Evolutionary conservation across 768 basidiomycete genomes (phyloP).

Genomic region (Podaxis sp.): DNA sequence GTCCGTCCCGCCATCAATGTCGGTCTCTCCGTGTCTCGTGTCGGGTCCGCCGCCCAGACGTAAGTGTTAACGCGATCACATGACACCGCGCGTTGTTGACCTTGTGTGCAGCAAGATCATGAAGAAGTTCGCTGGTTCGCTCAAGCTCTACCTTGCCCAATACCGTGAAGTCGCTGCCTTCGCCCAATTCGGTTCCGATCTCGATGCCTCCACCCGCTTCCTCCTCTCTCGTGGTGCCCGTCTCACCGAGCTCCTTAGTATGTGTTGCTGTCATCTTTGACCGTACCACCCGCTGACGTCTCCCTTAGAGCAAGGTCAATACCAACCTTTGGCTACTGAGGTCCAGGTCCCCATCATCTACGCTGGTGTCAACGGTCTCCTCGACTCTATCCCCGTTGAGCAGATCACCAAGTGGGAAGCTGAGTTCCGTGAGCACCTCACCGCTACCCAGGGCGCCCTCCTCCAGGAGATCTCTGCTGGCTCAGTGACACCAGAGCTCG

Average conservation of each 20-base stretch:
- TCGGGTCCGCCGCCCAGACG: slow-evolving; percentile 99
- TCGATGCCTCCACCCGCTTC: slow-evolving; percentile 99
- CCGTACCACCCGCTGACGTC: slow-evolving; percentile 18
- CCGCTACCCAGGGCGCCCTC: slow-evolving; percentile 68
- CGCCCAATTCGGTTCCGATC: slow-evolving; percentile 99
- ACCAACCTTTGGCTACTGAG: slow-evolving; percentile 92
- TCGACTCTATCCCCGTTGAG: slow-evolving; percentile 94
- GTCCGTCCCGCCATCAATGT: slow-evolving; percentile 99
- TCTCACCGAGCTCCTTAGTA: slow-evolving; percentile 93
- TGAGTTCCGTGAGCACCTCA: slow-evolving; percentile 88
- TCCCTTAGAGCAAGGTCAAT: slow-evolving; percentile 91
- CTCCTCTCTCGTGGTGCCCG: slow-evolving; percentile 96
- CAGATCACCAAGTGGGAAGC: slow-evolving; percentile 92
- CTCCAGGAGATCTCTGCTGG: slow-evolving; percentile 86
- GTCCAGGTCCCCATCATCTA: slow-evolving; percentile 98
- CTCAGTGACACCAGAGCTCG: slow-evolving; percentile 84
- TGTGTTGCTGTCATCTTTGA: slow-evolving; percentile 25
- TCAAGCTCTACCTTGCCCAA: slow-evolving; percentile 99
- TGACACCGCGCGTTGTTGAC: slow-evolving; percentile 2
- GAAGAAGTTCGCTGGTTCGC: slow-evolving; percentile 99
- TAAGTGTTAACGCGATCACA: slow-evolving; percentile 39
- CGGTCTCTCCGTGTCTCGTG: slow-evolving; percentile 99
- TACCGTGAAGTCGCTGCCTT: slow-evolving; percentile 99
- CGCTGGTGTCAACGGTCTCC: slow-evolving; percentile 99
- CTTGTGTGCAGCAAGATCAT: slow-evolving; percentile 77